phyloP scores from a whole-genome alignment of 179 eudicot species.

The Silene coronaria region DNA sequence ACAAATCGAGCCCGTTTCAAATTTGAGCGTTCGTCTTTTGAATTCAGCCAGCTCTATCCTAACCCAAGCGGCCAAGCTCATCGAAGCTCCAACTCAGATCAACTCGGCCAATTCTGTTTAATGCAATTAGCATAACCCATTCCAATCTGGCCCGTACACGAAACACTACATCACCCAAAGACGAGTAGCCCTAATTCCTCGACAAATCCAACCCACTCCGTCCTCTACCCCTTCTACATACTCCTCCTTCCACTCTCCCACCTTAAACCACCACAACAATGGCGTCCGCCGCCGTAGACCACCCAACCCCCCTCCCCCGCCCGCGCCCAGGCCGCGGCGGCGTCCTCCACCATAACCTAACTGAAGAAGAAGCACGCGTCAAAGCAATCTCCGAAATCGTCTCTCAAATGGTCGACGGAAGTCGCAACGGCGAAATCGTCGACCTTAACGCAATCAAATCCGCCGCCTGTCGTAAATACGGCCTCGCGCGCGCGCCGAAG shows the following conservation, averaged over 20 bases:
- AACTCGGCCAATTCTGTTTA: too few species aligned
- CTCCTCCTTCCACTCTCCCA: background rate
- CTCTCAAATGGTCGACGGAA: conserved; percentile 60
- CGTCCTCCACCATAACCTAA: conserved; percentile 47
- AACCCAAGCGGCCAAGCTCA: too few species aligned
- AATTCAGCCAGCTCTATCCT: too few species aligned
- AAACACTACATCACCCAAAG: too few species aligned
- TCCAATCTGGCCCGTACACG: too few species aligned
- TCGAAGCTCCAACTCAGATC: too few species aligned
- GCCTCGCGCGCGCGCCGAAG: conserved; percentile 86
- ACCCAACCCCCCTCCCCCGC: conserved; percentile 36
- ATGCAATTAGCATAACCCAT: too few species aligned
- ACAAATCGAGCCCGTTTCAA: too few species aligned
- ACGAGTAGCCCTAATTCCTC: too few species aligned
- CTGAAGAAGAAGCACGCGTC: conserved; percentile 84
- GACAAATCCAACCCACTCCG: too few species aligned
- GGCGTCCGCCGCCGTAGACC: conserved; percentile 41
- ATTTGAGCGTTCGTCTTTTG: too few species aligned
- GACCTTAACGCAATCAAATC: conserved; percentile 85
- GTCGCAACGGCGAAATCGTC: conserved; percentile 57
- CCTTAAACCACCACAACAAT: conserved; percentile 5
- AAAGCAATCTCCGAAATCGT: conserved; percentile 89
- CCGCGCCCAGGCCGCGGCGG: conserved; percentile 97
- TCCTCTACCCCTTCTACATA: too few species aligned
- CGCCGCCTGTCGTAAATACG: conserved; percentile 87